Base-by-base conservation (phyloP, 495 filamentous ascomycete species). In the Glutinoglossum americanum region DNA sequence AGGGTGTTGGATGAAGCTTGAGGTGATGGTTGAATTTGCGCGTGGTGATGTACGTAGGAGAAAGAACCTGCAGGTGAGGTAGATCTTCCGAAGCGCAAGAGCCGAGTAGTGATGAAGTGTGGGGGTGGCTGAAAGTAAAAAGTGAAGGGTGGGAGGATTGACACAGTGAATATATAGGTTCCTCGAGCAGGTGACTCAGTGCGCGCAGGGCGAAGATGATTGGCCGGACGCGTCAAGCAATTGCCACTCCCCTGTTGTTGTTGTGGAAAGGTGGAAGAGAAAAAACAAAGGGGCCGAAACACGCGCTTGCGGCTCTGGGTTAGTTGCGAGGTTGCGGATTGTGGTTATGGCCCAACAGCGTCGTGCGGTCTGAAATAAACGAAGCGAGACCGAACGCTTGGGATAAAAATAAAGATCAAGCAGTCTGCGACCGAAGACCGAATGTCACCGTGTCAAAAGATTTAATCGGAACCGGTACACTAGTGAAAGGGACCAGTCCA, bases 41-140 rank as follows among this genome's bases (percentile, higher is more conserved):
- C 10, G 56, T 55, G 33, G 44, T 27, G 53, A 58, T 6, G 13
- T 9, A 9, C 30, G 23, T 7, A 9, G 17, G 19, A 58, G 53
- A 54, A 23, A 57, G 26, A 51, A 15, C n/a, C 28, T 32, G 37
- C 37, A 41, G 37, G 37, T 8, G 37, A 41, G 23, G 49, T 3
- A 53, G 28, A 32, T 53, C 49, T 30, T 53, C 26, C 23, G 49
- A 30, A 27, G 49, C 28, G 49, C 25, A 53, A 53, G 41, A n/a
- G 41, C 49, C 49, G 49, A 53, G 28, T 27, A n/a, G n/a, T n/a
- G n/a, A n/a, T 33, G 25, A 28, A 53, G 49, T 53, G 49, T 53
- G 49, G 49, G 49, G 49, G 49, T 53, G 49, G 49, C 49, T 53
- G 49, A 32, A 53, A 53, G 49, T 32, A 32, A 53, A 27, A 32